Conservation (phyloP, 129 eudicot species). For the Chrysanthemum makinoi region DNA sequence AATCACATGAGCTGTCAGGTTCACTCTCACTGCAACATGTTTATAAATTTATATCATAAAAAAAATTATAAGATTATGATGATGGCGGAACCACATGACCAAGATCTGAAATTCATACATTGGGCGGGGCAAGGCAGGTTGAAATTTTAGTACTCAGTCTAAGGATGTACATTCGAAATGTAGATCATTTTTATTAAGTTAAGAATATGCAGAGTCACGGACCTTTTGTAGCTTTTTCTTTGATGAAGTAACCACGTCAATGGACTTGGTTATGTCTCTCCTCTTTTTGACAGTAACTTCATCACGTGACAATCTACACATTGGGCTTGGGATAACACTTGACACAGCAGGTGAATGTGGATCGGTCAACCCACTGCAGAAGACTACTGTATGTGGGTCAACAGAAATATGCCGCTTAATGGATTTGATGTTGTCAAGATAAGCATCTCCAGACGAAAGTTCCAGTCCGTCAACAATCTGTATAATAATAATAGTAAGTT, state of each 20-base stretch:
- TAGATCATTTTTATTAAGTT: no score
- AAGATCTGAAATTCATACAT: slow-evolving; percentile 2
- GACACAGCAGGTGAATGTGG: slow-evolving; percentile 33
- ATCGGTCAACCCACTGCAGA: slow-evolving; percentile 38
- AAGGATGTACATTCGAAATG: no score
- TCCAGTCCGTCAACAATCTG: slow-evolving; percentile 79
- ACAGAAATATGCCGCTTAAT: slow-evolving; percentile 48
- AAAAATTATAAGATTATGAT: not conserved
- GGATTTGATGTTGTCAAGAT: slow-evolving; percentile 40
- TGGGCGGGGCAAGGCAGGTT: no score
- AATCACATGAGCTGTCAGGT: slow-evolving; percentile 19
- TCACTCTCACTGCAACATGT: slow-evolving; percentile 29
- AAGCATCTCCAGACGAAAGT: slow-evolving; percentile 35
- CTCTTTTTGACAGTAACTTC: slow-evolving; percentile 22
- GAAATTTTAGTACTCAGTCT: no score
- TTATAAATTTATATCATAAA: not conserved
- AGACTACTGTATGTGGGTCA: slow-evolving; percentile 56
- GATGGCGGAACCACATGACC: not conserved
- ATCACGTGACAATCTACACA: slow-evolving; percentile 37
- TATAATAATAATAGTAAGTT: not conserved
- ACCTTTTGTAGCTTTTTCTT: slow-evolving; percentile 27
- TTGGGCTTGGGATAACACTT: slow-evolving; percentile 42
- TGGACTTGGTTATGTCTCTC: no score
- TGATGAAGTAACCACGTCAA: not conserved
- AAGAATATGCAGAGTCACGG: not conserved